Conservation (phyloP, 2,329 filamentous ascomycete species). For the Botrytis medusae region DNA sequence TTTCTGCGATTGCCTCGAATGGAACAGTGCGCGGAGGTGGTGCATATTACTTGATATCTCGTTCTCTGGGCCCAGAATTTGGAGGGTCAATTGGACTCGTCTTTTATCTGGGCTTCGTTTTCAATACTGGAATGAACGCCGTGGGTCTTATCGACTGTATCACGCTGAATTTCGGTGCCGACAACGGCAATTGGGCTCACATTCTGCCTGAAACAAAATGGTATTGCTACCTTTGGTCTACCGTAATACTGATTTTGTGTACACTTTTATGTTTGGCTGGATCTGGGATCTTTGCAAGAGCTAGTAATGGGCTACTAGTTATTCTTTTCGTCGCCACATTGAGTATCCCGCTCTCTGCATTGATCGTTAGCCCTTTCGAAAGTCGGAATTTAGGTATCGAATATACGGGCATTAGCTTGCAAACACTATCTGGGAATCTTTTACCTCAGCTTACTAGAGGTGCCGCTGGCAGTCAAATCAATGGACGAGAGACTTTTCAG, state of each 20-base stretch:
- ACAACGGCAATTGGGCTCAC: conserved; percentile 55
- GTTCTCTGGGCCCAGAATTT: conserved; percentile 83
- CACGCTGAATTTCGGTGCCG: conserved; percentile 67
- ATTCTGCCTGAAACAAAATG: conserved; percentile 70
- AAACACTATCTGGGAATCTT: conserved; percentile 73
- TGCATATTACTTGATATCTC: conserved; percentile 85
- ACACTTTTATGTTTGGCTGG: conserved; percentile 76
- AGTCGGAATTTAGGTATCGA: conserved; percentile 62
- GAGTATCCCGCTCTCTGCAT: conserved; percentile 78
- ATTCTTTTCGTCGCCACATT: conserved; percentile 71
- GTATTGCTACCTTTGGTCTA: conserved; percentile 75
- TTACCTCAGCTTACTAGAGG: conserved; percentile 65
- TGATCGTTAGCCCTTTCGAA: conserved; percentile 66
- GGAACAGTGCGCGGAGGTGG: conserved; percentile 85
- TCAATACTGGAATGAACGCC: conserved; percentile 85
- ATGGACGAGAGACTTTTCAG: conserved; percentile 69
- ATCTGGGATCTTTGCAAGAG: conserved; percentile 75
- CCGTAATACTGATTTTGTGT: conserved; percentile 67
- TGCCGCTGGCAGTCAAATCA: conserved; percentile 59
- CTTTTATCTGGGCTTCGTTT: conserved; percentile 85
- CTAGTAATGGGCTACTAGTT: conserved; percentile 72
- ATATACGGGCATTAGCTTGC: conserved; percentile 73
- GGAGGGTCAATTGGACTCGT: conserved; percentile 84
- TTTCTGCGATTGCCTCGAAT: conserved; percentile 87
- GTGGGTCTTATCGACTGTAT: conserved; percentile 84